Conservation (phyloP, 2,329 filamentous ascomycete species). For the Sclerotiophoma versabilis region DNA sequence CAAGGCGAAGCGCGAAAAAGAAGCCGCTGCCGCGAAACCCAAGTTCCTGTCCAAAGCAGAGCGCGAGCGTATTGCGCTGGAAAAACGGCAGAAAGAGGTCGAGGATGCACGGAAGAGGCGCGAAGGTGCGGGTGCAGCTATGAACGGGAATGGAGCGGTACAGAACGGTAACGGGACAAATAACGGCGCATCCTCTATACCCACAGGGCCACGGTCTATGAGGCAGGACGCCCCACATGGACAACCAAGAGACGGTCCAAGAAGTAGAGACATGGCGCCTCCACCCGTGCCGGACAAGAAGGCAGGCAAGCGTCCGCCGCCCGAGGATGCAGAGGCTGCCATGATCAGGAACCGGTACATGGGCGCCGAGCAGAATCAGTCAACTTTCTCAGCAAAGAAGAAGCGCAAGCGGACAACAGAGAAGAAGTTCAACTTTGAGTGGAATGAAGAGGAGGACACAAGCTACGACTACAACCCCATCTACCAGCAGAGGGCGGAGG, state of each 20-base stretch:
- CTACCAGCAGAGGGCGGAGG: slow-evolving; percentile 72
- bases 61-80: slow-evolving; percentile 78
- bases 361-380: slow-evolving; percentile 85
- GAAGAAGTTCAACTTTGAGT: slow-evolving; percentile 99
- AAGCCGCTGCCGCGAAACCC: slow-evolving; percentile 84
- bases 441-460: slow-evolving; percentile 95
- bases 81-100: slow-evolving; percentile 77
- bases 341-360: slow-evolving; percentile 85
- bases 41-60: slow-evolving; percentile 86
- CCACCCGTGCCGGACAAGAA: slow-evolving; percentile 54
- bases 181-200: slow-evolving; percentile 53
- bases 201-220: slow-evolving; percentile 77
- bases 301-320: slow-evolving; percentile 38
- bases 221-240: slow-evolving; percentile 59
- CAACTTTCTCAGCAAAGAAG: slow-evolving; percentile 93
- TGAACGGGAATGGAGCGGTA: slow-evolving; percentile 10
- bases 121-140: slow-evolving; percentile 40
- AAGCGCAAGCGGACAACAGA: slow-evolving; percentile 92
- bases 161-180: slow-evolving; percentile 19
- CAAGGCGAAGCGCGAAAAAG: slow-evolving; percentile 83
- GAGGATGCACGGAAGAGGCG: slow-evolving; percentile 64
- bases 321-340: slow-evolving; percentile 72
- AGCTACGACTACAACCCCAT: slow-evolving; percentile 82
- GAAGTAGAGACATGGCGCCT: slow-evolving; percentile 60
- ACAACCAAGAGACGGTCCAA: neutral